Evolutionary conservation across 768 basidiomycete species (phyloP), one percentile per base, ranked within the genome.

Genomic region (Kwoniella pini): DNA sequence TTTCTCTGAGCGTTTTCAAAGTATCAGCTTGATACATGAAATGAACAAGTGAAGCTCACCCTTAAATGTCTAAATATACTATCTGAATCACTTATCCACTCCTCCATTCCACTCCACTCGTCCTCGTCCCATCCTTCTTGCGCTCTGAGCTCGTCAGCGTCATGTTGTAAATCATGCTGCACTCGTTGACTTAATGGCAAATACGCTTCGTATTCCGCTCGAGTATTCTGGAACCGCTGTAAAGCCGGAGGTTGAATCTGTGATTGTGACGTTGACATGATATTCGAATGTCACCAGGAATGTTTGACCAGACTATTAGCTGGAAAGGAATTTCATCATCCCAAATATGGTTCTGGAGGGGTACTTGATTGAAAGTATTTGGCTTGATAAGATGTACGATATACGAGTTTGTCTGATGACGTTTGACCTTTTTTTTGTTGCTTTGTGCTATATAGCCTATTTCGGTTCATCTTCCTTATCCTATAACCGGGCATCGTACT

Each of bases 91-190:
- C 48, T 57, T 9, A 68, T 38, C 69, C 74, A 77, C 22, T 66
- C 67, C 4, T 62, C 57, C 4, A 71, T 60, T 11, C 76, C 74
- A 40, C 38, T 19, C 42, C 40, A 57, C 2, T 63, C 64, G 1
- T 52, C 55, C 10, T 51, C 27, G 56, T 71, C 71, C 76, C 76
- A 77, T 26, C 67, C 71, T 42, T 74, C 71, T 28, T 71, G 69
- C 0, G 61, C 59, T 17, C 48, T 30, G 0, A 77, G 57, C 33
- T 64, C 64, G 13, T 72, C 72, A 0, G 63, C 67, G 57, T 71
- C 67, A 21, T 67, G 54, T 19, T 54, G 10, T 19, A 76, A 45
- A 26, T 70, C 68, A n/a, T 43, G 56, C 45, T 76, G 72, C 0
- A 71, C 27, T 12, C 62, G 58, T 30, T 74, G 59, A 2, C 68